These are phyloP conservation scores for Kwoniella sp. DNA, from an alignment of 768 basidiomycete species.

Conservation along the genomic window DNA sequence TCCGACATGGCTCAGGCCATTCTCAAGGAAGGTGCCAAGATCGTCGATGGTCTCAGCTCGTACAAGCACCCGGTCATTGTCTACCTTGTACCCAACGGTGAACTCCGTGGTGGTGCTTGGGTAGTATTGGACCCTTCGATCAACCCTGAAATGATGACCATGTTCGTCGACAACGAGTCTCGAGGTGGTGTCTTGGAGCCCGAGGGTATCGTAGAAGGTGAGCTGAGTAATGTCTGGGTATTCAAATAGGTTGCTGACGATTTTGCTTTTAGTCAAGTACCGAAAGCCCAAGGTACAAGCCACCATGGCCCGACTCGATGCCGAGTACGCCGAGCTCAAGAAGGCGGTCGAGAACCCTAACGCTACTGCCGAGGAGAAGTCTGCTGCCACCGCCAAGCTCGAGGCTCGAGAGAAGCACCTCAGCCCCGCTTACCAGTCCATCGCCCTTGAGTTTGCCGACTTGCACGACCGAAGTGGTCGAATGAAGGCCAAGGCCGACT, in stretches of 20 bases:
- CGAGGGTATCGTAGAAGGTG: constrained; percentile 96
- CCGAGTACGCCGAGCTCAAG: constrained; percentile 77
- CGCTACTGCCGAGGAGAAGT: constrained; percentile 73
- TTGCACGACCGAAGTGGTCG: constrained; percentile 88
- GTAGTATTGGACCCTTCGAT: constrained; percentile 98
- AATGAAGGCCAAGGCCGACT: constrained; percentile 97
- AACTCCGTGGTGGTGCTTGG: constrained; percentile 98
- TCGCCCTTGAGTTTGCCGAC: constrained; percentile 91
- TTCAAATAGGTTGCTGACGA: too few relatives aligned
- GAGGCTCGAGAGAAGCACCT: constrained; percentile 75
- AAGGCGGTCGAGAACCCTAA: constrained; percentile 72
- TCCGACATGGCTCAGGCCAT: constrained; percentile 76
- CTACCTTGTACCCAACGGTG: constrained; percentile 97
- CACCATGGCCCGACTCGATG: constrained; percentile 91
- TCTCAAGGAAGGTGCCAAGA: constrained; percentile 95
- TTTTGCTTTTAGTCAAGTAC: constrained; percentile 58
- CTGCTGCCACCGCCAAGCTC: constrained; percentile 68
- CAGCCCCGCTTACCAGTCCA: constrained; percentile 87
- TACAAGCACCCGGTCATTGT: constrained; percentile 98
- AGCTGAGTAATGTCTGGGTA: constrained; percentile 58
- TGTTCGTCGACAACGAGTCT: constrained; percentile 96
- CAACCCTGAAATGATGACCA: constrained; percentile 96
- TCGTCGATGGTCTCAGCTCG: constrained; percentile 93
- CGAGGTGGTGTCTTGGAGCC: constrained; percentile 94
- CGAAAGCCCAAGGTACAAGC: constrained; percentile 86